Evolutionary conservation across 2,329 filamentous ascomycete species (phyloP).

Genomic region (Stylonectria norvegica): DNA sequence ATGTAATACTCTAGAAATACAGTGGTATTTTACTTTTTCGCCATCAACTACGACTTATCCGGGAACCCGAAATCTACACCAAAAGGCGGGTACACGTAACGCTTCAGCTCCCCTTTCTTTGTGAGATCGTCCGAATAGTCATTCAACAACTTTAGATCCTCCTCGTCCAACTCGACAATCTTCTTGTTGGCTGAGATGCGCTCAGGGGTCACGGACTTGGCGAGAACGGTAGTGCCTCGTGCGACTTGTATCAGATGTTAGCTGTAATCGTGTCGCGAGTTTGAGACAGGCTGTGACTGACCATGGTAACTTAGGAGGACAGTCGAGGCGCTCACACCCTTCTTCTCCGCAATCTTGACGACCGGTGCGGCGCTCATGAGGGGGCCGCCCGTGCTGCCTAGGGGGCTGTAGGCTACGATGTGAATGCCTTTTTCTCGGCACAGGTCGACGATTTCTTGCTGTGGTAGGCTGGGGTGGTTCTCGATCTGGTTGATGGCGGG

Average conservation of each 20-base stretch:
- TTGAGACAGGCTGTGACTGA: constrained; percentile 40
- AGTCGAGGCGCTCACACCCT: constrained; percentile 56
- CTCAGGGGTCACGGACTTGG: constrained; percentile 67
- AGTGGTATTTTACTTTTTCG: too few relatives aligned
- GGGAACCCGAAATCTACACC: constrained; percentile 68
- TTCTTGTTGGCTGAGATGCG: constrained; percentile 69
- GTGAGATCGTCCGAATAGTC: constrained; percentile 52
- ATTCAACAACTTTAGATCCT: constrained; percentile 59
- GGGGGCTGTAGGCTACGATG: constrained; percentile 68
- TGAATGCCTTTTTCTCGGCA: constrained; percentile 67
- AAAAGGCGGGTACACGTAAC: constrained; percentile 68
- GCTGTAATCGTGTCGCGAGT: too few relatives aligned
- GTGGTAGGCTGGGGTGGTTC: constrained; percentile 67
- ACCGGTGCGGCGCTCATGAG: constrained; percentile 61
- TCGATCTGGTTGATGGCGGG: constrained; percentile 72
- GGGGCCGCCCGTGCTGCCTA: constrained; percentile 62
- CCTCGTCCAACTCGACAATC: constrained; percentile 60
- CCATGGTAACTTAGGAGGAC: constrained; percentile 71
- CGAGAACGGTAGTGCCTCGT: constrained; percentile 65
- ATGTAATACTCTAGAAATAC: too few relatives aligned
- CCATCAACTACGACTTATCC: constrained; percentile 54
- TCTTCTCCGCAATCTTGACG: constrained; percentile 62
- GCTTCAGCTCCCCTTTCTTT: constrained; percentile 50
- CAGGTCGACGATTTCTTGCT: constrained; percentile 68
- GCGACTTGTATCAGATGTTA: constrained; percentile 49